Conservation (phyloP, 768 basidiomycete genomes). For the Tricholomella constricta region DNA sequence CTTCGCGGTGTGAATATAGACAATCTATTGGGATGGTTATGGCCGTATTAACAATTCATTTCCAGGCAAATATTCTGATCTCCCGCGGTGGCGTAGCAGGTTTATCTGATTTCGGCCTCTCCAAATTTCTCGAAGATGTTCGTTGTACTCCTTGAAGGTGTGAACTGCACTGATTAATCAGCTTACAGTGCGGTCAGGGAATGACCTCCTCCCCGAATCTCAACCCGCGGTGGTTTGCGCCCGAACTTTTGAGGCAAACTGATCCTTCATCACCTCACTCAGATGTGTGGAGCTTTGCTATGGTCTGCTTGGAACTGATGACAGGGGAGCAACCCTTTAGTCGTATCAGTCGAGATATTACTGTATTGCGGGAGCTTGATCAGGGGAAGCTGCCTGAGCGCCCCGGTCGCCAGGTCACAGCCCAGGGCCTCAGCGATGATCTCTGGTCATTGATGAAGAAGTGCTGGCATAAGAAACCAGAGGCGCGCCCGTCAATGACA, state of each 20-base stretch:
- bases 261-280: conserved; percentile 36
- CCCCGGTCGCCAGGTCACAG: conserved; percentile 29
- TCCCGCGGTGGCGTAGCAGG: conserved; percentile 37
- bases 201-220: conserved; percentile 24
- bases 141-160: conserved; percentile 3
- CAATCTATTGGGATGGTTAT: conserved; percentile 6
- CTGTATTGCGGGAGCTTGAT: conserved; percentile 37
- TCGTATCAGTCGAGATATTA: conserved; percentile 31
- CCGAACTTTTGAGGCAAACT: conserved; percentile 37
- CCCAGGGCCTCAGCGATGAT: conserved; percentile 35
- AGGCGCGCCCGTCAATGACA: conserved; percentile 40
- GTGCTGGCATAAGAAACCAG: conserved; percentile 46
- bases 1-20: conserved; percentile 35
- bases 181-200: conserved; percentile 29
- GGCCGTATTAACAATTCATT: neutral
- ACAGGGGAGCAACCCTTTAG: conserved; percentile 43
- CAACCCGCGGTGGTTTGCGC: conserved; percentile 43
- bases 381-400: conserved; percentile 39
- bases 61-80: conserved; percentile 47
- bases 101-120: conserved; percentile 49
- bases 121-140: conserved; percentile 41
- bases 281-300: conserved; percentile 53
- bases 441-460: conserved; percentile 45
- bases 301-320: conserved; percentile 48
- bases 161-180: neutral